phyloP scores from a whole-genome alignment of 1,284 basidiomycete genomes.

The Cutaneotrichosporon arboriforme region DNA sequence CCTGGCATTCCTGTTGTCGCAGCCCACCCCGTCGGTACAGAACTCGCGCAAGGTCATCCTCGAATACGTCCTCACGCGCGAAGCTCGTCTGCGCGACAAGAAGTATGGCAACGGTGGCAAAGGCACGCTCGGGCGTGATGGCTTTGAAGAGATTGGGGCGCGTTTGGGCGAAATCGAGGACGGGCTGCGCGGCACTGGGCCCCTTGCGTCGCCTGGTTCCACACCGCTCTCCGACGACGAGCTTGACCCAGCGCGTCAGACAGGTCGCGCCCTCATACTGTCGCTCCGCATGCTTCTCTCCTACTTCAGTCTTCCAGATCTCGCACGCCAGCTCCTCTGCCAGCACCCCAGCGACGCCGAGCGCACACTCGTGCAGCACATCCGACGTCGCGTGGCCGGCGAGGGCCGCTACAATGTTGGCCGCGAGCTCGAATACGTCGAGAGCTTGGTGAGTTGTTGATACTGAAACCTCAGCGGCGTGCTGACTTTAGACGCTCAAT shows the following conservation, averaged over 20 bases:
- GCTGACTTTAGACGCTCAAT: constrained; percentile 20
- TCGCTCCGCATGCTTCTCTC: constrained; percentile 45
- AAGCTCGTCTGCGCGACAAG: constrained; percentile 36
- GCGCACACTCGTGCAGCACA: constrained; percentile 42
- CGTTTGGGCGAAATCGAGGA: constrained; percentile 39
- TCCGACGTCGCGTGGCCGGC: constrained; percentile 37
- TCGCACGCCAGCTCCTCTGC: constrained; percentile 35
- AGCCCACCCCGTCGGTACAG: constrained; percentile 35
- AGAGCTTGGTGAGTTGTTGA: constrained; percentile 31
- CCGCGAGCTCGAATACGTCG: constrained; percentile 42
- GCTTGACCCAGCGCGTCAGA: constrained; percentile 30
- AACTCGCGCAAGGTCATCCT: constrained; percentile 45
- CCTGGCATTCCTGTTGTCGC: constrained; percentile 32
- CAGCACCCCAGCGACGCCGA: constrained; percentile 40
- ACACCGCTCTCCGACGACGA: constrained; percentile 17
- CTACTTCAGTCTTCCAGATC: constrained; percentile 41
- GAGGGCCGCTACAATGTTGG: constrained; percentile 43
- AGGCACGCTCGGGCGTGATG: constrained; percentile 39
- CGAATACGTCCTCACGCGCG: constrained; percentile 41
- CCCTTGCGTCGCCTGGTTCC: constrained; percentile 3
- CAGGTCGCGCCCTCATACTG: constrained; percentile 37
- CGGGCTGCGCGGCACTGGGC: constrained; percentile 26
- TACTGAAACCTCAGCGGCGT: too few species aligned
- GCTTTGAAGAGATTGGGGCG: constrained; percentile 41
- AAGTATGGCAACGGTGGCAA: constrained; percentile 42